A percentile compares a stretch with the other conserved stretches of the same genome.
These are phyloP conservation scores for Straminergon stramineum DNA, from an alignment of 225 moss, liverwort and hornwort genomes.

Conservation along the genomic window DNA sequence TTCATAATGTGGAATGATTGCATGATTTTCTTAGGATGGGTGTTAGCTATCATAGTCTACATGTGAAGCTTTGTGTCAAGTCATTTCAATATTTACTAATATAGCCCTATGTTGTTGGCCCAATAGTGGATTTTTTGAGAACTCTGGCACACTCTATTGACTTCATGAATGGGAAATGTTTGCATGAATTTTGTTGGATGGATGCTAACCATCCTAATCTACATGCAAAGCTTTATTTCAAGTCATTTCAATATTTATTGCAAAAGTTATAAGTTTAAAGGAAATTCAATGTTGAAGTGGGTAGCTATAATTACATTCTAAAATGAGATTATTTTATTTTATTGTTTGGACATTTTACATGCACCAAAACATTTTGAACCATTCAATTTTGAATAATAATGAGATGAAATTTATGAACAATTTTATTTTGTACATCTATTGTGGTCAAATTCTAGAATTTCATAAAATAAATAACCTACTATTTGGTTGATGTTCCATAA, in stretches of 20 bases:
- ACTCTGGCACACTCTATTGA: rapidly evolving
- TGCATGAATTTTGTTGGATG: rapidly evolving
- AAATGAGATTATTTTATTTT: background rate
- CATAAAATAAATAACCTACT: background rate
- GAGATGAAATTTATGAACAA: background rate
- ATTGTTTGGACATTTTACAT: background rate
- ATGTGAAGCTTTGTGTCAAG: too few relatives aligned
- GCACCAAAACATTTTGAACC: background rate
- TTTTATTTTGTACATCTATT: background rate
- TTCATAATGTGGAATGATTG: too few relatives aligned
- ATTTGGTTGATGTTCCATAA: background rate
- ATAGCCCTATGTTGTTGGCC: too few relatives aligned
- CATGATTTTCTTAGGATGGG: too few relatives aligned
- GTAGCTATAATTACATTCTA: background rate
- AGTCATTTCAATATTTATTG: background rate
- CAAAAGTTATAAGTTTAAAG: background rate
- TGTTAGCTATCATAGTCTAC: too few relatives aligned
- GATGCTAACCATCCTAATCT: background rate
- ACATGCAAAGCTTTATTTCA: background rate
- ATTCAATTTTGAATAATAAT: background rate
- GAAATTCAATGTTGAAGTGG: background rate
- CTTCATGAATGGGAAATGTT: background rate
- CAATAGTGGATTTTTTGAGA: too few relatives aligned
- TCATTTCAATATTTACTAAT: too few relatives aligned
- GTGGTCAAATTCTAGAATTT: background rate